Base-by-base conservation (phyloP, 176 grass and related monocot genomes). In the Puya raimondii region DNA sequence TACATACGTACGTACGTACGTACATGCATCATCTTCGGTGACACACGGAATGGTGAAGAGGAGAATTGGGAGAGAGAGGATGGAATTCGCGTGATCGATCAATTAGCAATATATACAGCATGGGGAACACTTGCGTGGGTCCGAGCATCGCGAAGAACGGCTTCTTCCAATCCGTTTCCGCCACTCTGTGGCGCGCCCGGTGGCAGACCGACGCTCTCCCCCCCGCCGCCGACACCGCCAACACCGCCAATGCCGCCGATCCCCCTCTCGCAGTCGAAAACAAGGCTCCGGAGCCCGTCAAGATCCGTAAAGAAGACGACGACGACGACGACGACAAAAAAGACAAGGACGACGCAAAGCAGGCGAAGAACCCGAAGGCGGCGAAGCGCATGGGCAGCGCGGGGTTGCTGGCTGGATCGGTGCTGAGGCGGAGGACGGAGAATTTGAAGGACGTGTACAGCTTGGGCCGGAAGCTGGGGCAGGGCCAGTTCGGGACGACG, bases 361-460 rank as follows among this genome's bases (percentile, higher is more conserved):
- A 63, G 6, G 64, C 2, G 13, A 27, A 17, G n/a, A 29, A 18
- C 16, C 61, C 13, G 12, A 67, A 12, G 0, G 27, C 51, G n/a
- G 27, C 74, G 16, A 80, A 80, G 66, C 49, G 78, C 33, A 8
- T 48, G 9, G 23, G 59, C 2, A 80, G 78, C 13, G 78, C 78
- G 10, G 78, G 78, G 17, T 9, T 80, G 21, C 51, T 80, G 49
- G 26, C 18, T 7, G 78, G 51, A 47, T 58, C 70, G 5, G 78
- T 80, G 11, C 59, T 80, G 63, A 52, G 52, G 47, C 69, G 78
- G 22, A 80, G 74, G 74, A 74, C 78, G 8, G 78, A 67, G 42
- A 80, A 80, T 49, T 21, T 80, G 18, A 80, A 80, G 52, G 78
- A 80, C 10, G 58, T 80, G 33, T 80, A 80, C 47, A 74, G 78